These are phyloP conservation scores for Bombardia bombarda DNA, from an alignment of 495 filamentous ascomycete genomes.

Conservation along the genomic window DNA sequence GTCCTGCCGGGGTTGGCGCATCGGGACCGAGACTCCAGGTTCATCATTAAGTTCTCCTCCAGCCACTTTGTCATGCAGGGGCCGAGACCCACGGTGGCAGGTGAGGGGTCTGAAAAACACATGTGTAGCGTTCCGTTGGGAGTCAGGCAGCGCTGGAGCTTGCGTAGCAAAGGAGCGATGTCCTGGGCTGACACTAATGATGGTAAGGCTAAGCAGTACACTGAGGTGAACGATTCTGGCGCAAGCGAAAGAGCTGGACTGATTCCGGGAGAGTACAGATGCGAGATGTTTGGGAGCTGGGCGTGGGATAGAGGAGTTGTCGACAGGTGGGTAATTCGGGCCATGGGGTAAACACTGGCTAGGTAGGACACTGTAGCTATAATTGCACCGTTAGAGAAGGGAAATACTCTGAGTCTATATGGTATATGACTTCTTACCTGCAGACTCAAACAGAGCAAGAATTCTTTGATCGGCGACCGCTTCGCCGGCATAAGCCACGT, in stretches of 20 bases:
- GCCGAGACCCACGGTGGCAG: slow-evolving; percentile 32
- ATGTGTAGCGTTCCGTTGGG: slow-evolving; percentile 33
- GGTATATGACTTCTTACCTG: slow-evolving; percentile 22
- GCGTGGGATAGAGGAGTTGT: slow-evolving; percentile 23
- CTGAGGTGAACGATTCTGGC: slow-evolving; percentile 24
- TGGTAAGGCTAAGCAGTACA: slow-evolving; percentile 28
- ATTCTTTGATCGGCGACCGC: slow-evolving; percentile 11
- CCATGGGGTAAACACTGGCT: slow-evolving; percentile 23
- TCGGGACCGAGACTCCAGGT: slow-evolving; percentile 35
- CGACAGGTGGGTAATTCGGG: slow-evolving; percentile 27
- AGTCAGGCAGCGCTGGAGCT: slow-evolving; percentile 29
- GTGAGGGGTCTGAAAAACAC: slow-evolving; percentile 39
- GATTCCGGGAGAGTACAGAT: slow-evolving; percentile 25
- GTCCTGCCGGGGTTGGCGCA: slow-evolving; percentile 35
- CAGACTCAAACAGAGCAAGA: slow-evolving; percentile 36
- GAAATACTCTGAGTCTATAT: background rate
- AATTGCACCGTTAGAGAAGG: slow-evolving; percentile 8
- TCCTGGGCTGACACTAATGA: slow-evolving; percentile 29
- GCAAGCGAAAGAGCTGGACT: slow-evolving; percentile 23
- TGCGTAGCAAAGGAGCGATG: slow-evolving; percentile 27
- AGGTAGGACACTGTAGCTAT: slow-evolving; percentile 36
- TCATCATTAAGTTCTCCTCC: slow-evolving; percentile 36
- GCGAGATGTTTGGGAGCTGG: slow-evolving; percentile 31
- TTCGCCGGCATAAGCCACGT: background rate
- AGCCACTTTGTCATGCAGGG: slow-evolving; percentile 39